phyloP scores from a whole-genome alignment of 768 basidiomycete species.

The Suillus brevipes region DNA sequence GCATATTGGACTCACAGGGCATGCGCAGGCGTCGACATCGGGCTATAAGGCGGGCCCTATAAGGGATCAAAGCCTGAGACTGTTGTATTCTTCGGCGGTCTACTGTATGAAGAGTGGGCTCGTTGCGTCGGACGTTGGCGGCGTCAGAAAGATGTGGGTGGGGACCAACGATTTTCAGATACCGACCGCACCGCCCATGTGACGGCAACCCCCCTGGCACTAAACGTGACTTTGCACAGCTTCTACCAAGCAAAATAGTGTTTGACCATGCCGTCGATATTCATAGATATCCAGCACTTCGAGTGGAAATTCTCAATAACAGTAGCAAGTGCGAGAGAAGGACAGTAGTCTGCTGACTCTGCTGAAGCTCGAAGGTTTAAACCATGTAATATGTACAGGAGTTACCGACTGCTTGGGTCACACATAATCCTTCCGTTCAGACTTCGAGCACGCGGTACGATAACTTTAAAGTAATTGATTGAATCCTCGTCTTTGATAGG shows the following conservation, averaged over 20 bases:
- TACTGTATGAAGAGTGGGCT: background rate
- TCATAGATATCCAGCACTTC: background rate
- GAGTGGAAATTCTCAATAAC: background rate
- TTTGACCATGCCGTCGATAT: background rate
- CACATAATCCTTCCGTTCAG: background rate
- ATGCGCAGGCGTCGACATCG: conserved; percentile 30
- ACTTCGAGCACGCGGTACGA: conserved; percentile 6
- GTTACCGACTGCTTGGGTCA: background rate
- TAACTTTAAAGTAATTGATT: conserved; percentile 2
- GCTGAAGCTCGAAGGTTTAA: background rate
- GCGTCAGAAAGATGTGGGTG: conserved; percentile 17
- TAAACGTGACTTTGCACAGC: background rate
- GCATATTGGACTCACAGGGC: conserved; percentile 25
- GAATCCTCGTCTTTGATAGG: background rate
- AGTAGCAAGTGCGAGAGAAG: background rate
- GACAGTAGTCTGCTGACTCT: background rate
- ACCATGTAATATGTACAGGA: background rate
- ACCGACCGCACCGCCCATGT: conserved; percentile 20
- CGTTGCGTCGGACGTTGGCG: conserved; percentile 16
- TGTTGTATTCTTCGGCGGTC: background rate
- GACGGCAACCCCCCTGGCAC: conserved; percentile 9
- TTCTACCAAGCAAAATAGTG: background rate
- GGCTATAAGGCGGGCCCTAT: background rate
- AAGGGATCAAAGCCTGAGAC: conserved; percentile 1
- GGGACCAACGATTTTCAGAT: conserved; percentile 29